Percentiles rank a stretch among this genome's conserved stretches.
phyloP scores from a whole-genome alignment of 495 filamentous ascomycete genomes.

The Penicillium fimorum region DNA sequence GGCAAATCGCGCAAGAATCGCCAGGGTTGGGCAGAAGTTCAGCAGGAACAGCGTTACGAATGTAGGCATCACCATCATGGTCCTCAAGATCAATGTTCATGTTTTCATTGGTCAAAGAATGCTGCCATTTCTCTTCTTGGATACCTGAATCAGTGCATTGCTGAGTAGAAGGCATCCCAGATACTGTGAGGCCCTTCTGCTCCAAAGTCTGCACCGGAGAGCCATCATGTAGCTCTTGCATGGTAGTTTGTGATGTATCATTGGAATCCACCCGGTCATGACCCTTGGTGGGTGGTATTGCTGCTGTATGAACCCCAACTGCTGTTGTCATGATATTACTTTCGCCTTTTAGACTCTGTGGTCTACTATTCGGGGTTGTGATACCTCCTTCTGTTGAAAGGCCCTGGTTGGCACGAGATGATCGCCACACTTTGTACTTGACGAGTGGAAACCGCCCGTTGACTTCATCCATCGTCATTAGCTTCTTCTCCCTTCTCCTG shows the following conservation, averaged over 20 bases:
- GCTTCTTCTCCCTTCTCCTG: slow-evolving; percentile 87
- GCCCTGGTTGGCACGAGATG: slow-evolving; percentile 77
- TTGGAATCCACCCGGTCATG: slow-evolving; percentile 20
- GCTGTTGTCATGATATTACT: slow-evolving; percentile 14
- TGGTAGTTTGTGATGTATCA: slow-evolving; percentile 15
- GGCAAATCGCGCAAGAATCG: slow-evolving; percentile 94
- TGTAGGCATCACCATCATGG: slow-evolving; percentile 82
- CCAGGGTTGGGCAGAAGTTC: slow-evolving; percentile 84
- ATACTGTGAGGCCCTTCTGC: slow-evolving; percentile 18
- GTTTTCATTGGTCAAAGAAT: slow-evolving; percentile 14
- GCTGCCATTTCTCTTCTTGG: slow-evolving; percentile 24
- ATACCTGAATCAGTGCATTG: slow-evolving; percentile 1
- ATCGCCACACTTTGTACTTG: slow-evolving; percentile 95
- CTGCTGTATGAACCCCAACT: slow-evolving; percentile 12
- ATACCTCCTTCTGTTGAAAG: slow-evolving; percentile 84
- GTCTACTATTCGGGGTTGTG: slow-evolving; percentile 55
- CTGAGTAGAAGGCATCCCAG: background rate
- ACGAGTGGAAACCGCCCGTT: slow-evolving; percentile 93
- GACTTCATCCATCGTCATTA: slow-evolving; percentile 98
- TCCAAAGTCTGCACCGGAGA: slow-evolving; percentile 11
- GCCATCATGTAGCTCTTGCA: slow-evolving; percentile 14
- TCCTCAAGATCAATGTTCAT: slow-evolving; percentile 45
- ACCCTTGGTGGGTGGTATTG: slow-evolving; percentile 8
- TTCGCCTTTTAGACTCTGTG: slow-evolving; percentile 29
- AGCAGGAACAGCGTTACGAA: slow-evolving; percentile 74